These are phyloP conservation scores for Aspergillus kassunensis DNA, from an alignment of 495 filamentous ascomycete species.

Conservation along the genomic window DNA sequence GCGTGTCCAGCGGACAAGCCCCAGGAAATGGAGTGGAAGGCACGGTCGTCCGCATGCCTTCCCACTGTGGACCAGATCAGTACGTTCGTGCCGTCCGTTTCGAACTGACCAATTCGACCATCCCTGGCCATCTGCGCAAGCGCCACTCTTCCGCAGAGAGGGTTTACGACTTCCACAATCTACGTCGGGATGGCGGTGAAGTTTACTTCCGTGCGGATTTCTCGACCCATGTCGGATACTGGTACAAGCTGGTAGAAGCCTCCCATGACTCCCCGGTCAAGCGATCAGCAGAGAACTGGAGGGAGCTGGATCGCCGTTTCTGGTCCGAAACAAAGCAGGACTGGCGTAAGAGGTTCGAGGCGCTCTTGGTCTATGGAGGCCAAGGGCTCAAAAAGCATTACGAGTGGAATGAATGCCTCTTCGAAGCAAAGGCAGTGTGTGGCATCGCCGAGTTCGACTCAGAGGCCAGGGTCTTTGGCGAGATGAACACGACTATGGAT, in stretches of 20 bases:
- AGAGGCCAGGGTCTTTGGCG: background rate
- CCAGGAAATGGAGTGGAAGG: background rate
- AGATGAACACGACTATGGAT: slow-evolving; percentile 4
- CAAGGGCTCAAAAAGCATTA: background rate
- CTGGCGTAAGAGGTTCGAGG: background rate
- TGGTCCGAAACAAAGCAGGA: background rate
- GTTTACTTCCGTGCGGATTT: slow-evolving; percentile 2
- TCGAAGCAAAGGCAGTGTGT: background rate
- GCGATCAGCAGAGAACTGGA: background rate
- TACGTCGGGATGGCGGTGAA: slow-evolving; percentile 5
- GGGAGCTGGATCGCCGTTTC: background rate
- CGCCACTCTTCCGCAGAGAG: background rate
- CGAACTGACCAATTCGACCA: background rate
- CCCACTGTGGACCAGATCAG: background rate
- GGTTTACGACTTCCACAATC: background rate
- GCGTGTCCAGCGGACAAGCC: background rate
- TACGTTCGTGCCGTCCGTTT: slow-evolving; percentile 1
- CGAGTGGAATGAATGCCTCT: background rate
- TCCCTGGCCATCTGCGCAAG: background rate
- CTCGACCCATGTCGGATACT: slow-evolving; percentile 3
- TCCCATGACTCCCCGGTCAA: background rate
- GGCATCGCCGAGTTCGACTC: background rate
- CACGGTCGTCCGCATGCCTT: background rate
- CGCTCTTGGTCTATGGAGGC: background rate
- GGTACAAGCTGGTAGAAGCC: background rate